Evolutionary conservation across 2,329 filamentous ascomycete species (phyloP).

Genomic region (Zymoseptoria pseudotritici): DNA sequence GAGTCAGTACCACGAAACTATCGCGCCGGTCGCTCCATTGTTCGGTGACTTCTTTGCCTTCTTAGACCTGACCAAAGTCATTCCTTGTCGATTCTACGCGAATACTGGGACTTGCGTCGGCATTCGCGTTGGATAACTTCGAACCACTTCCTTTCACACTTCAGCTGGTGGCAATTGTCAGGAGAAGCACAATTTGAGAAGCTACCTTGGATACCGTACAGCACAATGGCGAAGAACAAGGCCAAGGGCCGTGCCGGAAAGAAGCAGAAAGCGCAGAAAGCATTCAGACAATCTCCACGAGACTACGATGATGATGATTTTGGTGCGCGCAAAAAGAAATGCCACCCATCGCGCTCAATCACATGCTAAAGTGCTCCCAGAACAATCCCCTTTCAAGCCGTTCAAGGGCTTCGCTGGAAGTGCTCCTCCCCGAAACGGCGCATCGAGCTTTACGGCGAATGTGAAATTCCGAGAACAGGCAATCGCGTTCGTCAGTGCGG

Average conservation of each 20-base stretch:
- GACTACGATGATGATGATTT: neutral
- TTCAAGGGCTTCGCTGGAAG: constrained; percentile 25
- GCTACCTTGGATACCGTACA: neutral
- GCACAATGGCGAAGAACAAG: constrained; percentile 9
- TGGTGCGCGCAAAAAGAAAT: neutral
- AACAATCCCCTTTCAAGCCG: neutral
- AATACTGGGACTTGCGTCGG: neutral
- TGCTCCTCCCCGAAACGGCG: neutral
- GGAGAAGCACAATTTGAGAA: neutral
- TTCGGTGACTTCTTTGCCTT: neutral
- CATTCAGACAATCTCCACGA: neutral
- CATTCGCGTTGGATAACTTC: neutral
- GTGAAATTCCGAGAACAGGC: constrained; percentile 48
- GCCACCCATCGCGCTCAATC: neutral
- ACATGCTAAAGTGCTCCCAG: constrained; percentile 3
- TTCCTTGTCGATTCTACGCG: constrained; percentile 6
- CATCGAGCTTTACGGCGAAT: constrained; percentile 28
- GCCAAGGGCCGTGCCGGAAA: constrained; percentile 1
- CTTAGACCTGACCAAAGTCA: constrained; percentile 8
- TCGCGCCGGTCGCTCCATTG: constrained; percentile 5
- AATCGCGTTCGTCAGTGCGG: constrained; percentile 56
- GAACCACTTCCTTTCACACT: neutral
- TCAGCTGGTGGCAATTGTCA: neutral
- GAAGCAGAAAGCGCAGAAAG: constrained; percentile 17
- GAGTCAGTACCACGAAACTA: neutral